These are phyloP conservation scores for Spiromastix sp. DNA, from an alignment of 2,329 filamentous ascomycete species.

Conservation along the genomic window DNA sequence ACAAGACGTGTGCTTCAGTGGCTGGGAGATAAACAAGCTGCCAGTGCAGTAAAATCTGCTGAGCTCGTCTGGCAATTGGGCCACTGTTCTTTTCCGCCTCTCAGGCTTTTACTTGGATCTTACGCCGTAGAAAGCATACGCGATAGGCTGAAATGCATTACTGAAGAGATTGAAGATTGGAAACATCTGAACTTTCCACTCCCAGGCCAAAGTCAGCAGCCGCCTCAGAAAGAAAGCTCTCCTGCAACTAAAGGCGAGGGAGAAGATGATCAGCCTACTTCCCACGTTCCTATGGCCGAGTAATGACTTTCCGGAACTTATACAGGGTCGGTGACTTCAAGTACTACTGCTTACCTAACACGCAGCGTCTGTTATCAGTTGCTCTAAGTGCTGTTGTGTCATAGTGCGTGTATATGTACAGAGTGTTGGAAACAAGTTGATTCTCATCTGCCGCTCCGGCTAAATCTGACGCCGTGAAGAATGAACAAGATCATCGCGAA, in stretches of 20 bases:
- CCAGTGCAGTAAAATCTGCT: slow-evolving; percentile 83
- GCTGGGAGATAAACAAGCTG: slow-evolving; percentile 85
- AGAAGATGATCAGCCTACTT: neutral
- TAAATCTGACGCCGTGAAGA: slow-evolving; percentile 8
- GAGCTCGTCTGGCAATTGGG: slow-evolving; percentile 91
- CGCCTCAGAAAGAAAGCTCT: neutral
- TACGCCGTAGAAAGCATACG: slow-evolving; percentile 95
- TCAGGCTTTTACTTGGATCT: slow-evolving; percentile 76
- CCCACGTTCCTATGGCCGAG: neutral
- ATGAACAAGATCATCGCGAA: slow-evolving; percentile 22
- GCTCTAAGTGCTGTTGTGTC: too few species aligned
- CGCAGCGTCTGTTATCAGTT: too few species aligned
- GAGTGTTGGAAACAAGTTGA: too few species aligned
- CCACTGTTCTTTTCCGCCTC: slow-evolving; percentile 86
- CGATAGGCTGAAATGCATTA: slow-evolving; percentile 79
- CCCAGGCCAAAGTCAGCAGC: slow-evolving; percentile 19
- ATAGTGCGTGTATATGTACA: too few species aligned
- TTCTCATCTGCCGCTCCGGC: too few species aligned
- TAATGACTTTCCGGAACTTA: too few species aligned
- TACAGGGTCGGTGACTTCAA: too few species aligned
- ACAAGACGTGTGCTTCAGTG: slow-evolving; percentile 87
- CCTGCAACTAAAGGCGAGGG: neutral
- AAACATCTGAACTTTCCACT: slow-evolving; percentile 66
- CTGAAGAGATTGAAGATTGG: slow-evolving; percentile 92
- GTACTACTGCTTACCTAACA: too few species aligned